A percentile compares a stretch with the other conserved stretches of the same genome.
Evolutionary conservation across 2,329 filamentous ascomycete species (phyloP).

Genomic region (Talaromyces sp.): DNA sequence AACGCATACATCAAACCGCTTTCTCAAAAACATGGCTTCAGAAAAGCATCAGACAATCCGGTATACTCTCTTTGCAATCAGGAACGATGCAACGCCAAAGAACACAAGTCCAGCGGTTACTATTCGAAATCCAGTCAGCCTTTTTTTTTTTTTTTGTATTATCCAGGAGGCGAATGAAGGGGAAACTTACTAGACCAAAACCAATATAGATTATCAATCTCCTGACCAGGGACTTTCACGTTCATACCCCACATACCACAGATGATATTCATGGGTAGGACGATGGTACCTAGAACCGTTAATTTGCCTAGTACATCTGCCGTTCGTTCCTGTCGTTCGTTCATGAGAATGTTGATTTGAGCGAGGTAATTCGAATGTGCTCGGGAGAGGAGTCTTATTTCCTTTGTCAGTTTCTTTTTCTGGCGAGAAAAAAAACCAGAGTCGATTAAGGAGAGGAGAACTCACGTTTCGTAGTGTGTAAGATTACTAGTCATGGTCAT

Average conservation of each 20-base stretch:
- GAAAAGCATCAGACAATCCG: conserved; percentile 57
- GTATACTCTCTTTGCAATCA: conserved; percentile 72
- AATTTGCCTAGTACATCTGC: conserved; percentile 91
- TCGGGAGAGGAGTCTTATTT: conserved; percentile 71
- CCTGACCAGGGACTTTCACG: conserved; percentile 89
- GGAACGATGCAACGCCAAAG: conserved; percentile 71
- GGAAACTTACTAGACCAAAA: conserved; percentile 54
- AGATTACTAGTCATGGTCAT: conserved; percentile 97
- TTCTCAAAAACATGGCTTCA: too few relatives aligned
- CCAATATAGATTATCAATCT: conserved; percentile 71
- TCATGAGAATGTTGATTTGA: conserved; percentile 98
- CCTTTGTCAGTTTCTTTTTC: background rate
- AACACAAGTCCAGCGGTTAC: conserved; percentile 64
- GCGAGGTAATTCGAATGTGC: conserved; percentile 97
- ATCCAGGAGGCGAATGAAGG: background rate
- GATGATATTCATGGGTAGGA: conserved; percentile 98
- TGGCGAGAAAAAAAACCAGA: too few relatives aligned
- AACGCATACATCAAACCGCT: background rate
- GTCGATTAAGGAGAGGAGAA: conserved; percentile 17
- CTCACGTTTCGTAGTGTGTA: conserved; percentile 91
- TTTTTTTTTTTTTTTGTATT: too few relatives aligned
- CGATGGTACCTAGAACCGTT: conserved; percentile 93
- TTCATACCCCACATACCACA: conserved; percentile 99
- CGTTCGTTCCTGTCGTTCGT: conserved; percentile 92
- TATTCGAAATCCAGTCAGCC: conserved; percentile 9